Percentiles rank a stretch among this genome's conserved stretches.
Conservation (phyloP, 2,329 filamentous ascomycete species). For the Apiospora arundinis region DNA sequence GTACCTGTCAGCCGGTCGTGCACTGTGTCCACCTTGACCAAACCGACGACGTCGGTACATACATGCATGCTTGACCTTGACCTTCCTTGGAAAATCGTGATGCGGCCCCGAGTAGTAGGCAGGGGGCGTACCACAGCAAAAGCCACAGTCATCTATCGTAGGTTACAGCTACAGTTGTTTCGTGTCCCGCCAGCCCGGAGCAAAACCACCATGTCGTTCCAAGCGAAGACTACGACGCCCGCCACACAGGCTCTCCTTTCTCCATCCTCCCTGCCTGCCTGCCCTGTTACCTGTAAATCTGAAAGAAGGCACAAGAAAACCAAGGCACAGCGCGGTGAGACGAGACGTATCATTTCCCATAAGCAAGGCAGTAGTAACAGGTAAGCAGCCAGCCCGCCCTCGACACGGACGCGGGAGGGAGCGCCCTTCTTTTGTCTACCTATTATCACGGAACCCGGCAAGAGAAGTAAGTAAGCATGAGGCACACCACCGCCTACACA, state of each 20-base stretch:
- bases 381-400: not conserved
- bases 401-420: not conserved
- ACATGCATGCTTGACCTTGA: not conserved
- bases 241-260: not conserved
- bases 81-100: not conserved
- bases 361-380: not conserved
- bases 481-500: not conserved
- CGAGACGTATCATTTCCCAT: not conserved
- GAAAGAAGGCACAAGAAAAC: not conserved
- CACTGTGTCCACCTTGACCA: not conserved
- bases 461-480: not conserved
- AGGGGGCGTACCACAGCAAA: not conserved
- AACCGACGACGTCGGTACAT: not conserved
- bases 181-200: too few species aligned
- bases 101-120: not conserved
- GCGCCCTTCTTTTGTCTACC: not conserved
- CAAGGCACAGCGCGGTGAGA: not conserved
- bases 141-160: not conserved
- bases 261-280: not conserved
- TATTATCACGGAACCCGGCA: conserved; percentile 2
- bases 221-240: not conserved
- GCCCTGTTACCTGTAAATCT: not conserved
- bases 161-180: too few species aligned
- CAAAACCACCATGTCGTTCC: not conserved
- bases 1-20: not conserved